A percentile compares a stretch with the other conserved stretches of the same genome.
Evolutionary conservation across 164 flowering plant genomes (phyloP).

Genomic region (Buxus sempervirens): DNA sequence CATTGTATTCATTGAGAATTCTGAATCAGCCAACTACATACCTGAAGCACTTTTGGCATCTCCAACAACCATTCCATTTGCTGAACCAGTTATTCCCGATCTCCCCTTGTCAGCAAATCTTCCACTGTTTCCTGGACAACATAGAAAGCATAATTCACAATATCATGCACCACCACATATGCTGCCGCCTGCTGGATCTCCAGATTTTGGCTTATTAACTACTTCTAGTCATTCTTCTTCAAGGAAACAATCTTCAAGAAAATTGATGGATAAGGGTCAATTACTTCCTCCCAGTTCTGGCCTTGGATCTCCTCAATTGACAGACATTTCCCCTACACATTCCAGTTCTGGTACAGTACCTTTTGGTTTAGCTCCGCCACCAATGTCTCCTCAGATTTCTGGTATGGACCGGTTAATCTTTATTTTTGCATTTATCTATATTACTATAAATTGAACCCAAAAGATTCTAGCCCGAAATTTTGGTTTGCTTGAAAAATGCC

Average conservation of each 20-base stretch:
- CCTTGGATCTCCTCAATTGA: slow-evolving; percentile 29
- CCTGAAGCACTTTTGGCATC: slow-evolving; percentile 21
- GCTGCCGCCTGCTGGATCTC: slow-evolving; percentile 41
- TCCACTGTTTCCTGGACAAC: slow-evolving; percentile 27
- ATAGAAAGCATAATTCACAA: slow-evolving; percentile 26
- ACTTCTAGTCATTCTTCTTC: slow-evolving; percentile 47
- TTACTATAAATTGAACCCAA: no score
- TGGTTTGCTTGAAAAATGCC: no score
- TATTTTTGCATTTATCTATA: no score
- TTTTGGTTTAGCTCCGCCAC: slow-evolving; percentile 50
- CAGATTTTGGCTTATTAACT: slow-evolving; percentile 42
- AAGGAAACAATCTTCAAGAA: slow-evolving; percentile 43
- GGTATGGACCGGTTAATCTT: slow-evolving; percentile 29
- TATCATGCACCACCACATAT: slow-evolving; percentile 21
- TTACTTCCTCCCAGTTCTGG: slow-evolving; percentile 32
- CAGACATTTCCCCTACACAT: slow-evolving; percentile 30
- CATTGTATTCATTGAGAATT: slow-evolving; percentile 24
- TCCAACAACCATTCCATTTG: slow-evolving; percentile 23
- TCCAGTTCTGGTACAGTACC: slow-evolving; percentile 39
- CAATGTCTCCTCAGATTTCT: slow-evolving; percentile 47
- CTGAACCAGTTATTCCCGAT: slow-evolving; percentile 25
- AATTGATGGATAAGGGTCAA: slow-evolving; percentile 31
- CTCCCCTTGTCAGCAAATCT: slow-evolving; percentile 37
- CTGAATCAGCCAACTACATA: slow-evolving; percentile 17
- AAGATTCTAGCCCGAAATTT: no score